These are phyloP conservation scores for Glaciozyma antarctica DNA, from an alignment of 768 basidiomycete species.

Conservation along the genomic window DNA sequence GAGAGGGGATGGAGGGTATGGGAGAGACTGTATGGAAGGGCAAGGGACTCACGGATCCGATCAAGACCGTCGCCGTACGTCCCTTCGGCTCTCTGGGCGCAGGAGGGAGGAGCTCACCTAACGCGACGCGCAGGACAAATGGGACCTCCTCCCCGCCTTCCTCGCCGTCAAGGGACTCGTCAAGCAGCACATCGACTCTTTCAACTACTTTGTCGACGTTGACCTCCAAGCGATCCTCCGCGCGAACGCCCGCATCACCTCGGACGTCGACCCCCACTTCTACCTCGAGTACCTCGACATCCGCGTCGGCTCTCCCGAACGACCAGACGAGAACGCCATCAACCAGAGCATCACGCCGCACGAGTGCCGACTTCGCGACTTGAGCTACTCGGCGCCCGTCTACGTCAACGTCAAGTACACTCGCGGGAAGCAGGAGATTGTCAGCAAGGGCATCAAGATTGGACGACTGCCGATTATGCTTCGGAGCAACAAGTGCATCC, in stretches of 20 bases:
- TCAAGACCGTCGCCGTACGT: slow-evolving; percentile 80
- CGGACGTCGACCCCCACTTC: slow-evolving; percentile 87
- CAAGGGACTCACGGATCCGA: slow-evolving; percentile 71
- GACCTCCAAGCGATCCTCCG: slow-evolving; percentile 95
- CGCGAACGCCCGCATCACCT: slow-evolving; percentile 85
- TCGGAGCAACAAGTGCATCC: slow-evolving; percentile 83
- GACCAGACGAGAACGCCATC: slow-evolving; percentile 68
- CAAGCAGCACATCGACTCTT: slow-evolving; percentile 97
- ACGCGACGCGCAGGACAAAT: slow-evolving; percentile 62
- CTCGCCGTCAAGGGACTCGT: slow-evolving; percentile 96
- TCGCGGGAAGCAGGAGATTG: slow-evolving; percentile 77
- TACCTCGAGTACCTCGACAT: slow-evolving; percentile 97
- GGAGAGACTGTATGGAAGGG: slow-evolving; percentile 45
- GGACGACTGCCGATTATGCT: slow-evolving; percentile 94
- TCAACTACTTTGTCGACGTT: slow-evolving; percentile 95
- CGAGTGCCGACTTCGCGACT: slow-evolving; percentile 91
- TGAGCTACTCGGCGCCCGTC: slow-evolving; percentile 86
- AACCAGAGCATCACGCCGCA: slow-evolving; percentile 85
- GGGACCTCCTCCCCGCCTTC: slow-evolving; percentile 92
- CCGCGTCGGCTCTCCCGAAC: slow-evolving; percentile 79
- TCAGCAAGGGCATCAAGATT: slow-evolving; percentile 69
- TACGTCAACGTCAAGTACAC: slow-evolving; percentile 92
- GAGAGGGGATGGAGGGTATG: slow-evolving; percentile 21
- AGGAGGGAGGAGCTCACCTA: background rate
- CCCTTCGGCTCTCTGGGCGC: background rate